A percentile compares a stretch with the other conserved stretches of the same genome.
These are phyloP conservation scores for Colletotrichum sp. DNA, from an alignment of 2,329 filamentous ascomycete genomes.

Conservation along the genomic window DNA sequence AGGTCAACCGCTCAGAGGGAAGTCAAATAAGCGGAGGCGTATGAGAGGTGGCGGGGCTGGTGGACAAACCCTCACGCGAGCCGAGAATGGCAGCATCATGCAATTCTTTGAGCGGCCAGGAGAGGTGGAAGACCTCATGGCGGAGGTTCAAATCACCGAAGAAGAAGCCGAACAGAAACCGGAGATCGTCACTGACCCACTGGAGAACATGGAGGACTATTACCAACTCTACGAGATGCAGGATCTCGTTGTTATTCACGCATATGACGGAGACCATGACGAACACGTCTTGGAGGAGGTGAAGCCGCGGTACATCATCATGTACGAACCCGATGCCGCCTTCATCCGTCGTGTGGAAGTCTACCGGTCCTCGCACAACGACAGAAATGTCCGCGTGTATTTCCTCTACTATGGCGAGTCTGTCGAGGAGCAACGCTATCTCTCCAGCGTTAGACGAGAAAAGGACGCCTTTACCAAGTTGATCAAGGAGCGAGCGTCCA, in stretches of 20 bases:
- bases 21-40: constrained; percentile 84
- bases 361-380: constrained; percentile 91
- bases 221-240: constrained; percentile 92
- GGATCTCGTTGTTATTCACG: constrained; percentile 86
- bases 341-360: constrained; percentile 96
- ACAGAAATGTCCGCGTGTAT: constrained; percentile 89
- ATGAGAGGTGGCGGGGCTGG: constrained; percentile 77
- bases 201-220: constrained; percentile 91
- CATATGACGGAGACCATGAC: constrained; percentile 95
- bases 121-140: constrained; percentile 83
- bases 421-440: constrained; percentile 93
- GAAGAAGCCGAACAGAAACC: constrained; percentile 77
- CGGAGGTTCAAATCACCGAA: constrained; percentile 82
- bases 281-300: constrained; percentile 96
- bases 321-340: constrained; percentile 96
- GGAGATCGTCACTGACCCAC: constrained; percentile 75
- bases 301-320: constrained; percentile 92
- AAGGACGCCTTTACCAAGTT: constrained; percentile 96
- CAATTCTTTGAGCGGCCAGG: constrained; percentile 82
- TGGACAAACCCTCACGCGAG: constrained; percentile 63
- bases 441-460: constrained; percentile 88
- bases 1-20: constrained; percentile 57
- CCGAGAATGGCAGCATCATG: constrained; percentile 75
- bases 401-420: constrained; percentile 96
- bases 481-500: constrained; percentile 91